Conservation (phyloP, 306 rosid genomes). For the Coriaria nepalensis region DNA sequence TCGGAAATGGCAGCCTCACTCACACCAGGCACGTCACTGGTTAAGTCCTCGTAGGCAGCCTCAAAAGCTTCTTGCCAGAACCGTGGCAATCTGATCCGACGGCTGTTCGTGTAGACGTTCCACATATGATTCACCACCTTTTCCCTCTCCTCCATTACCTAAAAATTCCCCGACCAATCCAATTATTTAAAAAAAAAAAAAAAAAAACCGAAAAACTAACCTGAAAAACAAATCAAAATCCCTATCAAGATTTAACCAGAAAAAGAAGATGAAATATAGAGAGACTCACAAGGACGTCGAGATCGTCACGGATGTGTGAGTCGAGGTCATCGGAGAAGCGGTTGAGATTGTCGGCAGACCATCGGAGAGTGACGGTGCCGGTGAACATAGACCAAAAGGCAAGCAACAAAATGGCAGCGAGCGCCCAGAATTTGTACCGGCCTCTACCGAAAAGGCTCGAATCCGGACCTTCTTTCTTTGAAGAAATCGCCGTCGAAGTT, state of each 20-base stretch:
- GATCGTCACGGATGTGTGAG: constrained; percentile 64
- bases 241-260: constrained; percentile 19
- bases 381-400: constrained; percentile 99
- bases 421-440: constrained; percentile 85
- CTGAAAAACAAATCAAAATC: constrained; percentile 8
- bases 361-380: constrained; percentile 89
- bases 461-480: constrained; percentile 53
- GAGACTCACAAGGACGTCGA: constrained; percentile 73
- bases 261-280: neutral
- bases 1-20: constrained; percentile 69
- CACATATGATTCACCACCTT: constrained; percentile 96
- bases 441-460: constrained; percentile 58
- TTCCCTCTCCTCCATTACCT: constrained; percentile 99
- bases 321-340: constrained; percentile 49
- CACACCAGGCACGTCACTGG: constrained; percentile 61
- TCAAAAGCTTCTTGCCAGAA: constrained; percentile 95
- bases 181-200: constrained; percentile 1
- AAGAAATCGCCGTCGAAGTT: constrained; percentile 26
- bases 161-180: constrained; percentile 3
- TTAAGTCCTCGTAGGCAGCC: constrained; percentile 89
- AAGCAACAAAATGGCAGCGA: constrained; percentile 78
- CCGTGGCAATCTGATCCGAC: constrained; percentile 77
- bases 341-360: constrained; percentile 77
- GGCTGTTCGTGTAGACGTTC: constrained; percentile 87
- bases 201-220: no score